Percentiles rank a stretch among this genome's conserved stretches.
These are phyloP conservation scores for Scheffersomyces titani DNA, from an alignment of 1,139 yeast genomes.

Conservation along the genomic window DNA sequence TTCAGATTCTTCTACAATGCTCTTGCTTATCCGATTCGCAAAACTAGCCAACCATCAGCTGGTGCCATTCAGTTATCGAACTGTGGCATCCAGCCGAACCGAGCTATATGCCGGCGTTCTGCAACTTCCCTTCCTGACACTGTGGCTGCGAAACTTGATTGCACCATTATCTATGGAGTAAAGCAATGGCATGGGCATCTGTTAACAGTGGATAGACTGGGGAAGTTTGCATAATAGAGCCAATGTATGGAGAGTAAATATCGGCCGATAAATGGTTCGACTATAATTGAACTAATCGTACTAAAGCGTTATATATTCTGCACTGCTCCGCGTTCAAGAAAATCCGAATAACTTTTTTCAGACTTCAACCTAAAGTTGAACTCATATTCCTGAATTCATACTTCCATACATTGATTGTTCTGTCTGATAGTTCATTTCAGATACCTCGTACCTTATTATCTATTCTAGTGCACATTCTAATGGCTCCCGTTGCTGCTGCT, in stretches of 20 bases:
- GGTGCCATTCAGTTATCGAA: not conserved
- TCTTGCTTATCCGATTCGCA: not conserved
- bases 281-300: not conserved
- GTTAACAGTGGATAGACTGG: not conserved
- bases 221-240: not conserved
- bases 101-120: not conserved
- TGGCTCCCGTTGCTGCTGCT: conserved; percentile 11
- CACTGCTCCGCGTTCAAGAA: no score
- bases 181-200: not conserved
- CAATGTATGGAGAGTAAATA: no score
- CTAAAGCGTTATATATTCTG: not conserved
- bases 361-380: not conserved
- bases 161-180: not conserved
- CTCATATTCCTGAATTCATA: not conserved
- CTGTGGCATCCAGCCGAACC: not conserved
- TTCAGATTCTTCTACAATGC: not conserved
- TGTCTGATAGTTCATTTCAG: not conserved
- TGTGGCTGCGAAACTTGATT: not conserved
- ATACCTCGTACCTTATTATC: not conserved
- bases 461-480: not conserved
- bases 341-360: no score
- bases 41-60: not conserved
- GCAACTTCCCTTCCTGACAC: not conserved
- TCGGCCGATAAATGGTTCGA: not conserved
- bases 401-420: not conserved